Evolutionary conservation across 2,329 filamentous ascomycete species (phyloP), one percentile per base, ranked within the genome.

Genomic region (Trichoderma atroviride): DNA sequence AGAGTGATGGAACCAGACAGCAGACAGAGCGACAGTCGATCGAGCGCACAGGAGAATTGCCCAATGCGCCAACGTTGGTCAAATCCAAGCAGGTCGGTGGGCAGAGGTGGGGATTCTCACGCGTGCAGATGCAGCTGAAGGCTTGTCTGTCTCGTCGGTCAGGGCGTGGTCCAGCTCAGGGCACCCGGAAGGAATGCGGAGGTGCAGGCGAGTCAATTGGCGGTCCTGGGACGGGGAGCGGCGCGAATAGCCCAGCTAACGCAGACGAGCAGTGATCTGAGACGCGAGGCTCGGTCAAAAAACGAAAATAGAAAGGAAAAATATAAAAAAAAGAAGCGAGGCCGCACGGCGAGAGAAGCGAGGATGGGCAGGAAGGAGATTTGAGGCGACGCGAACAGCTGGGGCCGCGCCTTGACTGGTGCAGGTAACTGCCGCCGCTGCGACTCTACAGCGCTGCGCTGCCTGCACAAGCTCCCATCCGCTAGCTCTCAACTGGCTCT

Each of bases 1-100:
- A 71, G 64, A 69, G 53, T 31, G 60, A 74, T 70, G 66, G 62
- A 70, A 69, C 33, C 33, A 35, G 33, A 35, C 74, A 71, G 72
- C 70, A 73, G 71, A 69, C 19, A 37, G 58, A 52, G 24, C 63
- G 63, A 47, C 55, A 50, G 55, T 59, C 63, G 40, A 67, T 59
- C 24, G 16, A 37, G 31, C 55, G 31, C 63, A 40, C 63, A 40
- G 22, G 35, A 52, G 55, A 67, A 43, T 52, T 55, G 63, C 63
- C 50, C 53, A 59, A 37, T 59, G 24, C 55, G 31, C 55, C 55
- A 50, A 57, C 22, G 62, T 56, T 57, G 63, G 63, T n/a, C 61
- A 43, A 59, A 43, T 35, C 31, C 57, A 35, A 59, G 33, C 57
- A 43, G 35, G 47, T 35, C 29, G 55, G 33, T n/a, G 33, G 60